A percentile compares a stretch with the other conserved stretches of the same genome.
phyloP scores from a whole-genome alignment of 2,329 filamentous ascomycete species.

The Exophiala sp. region DNA sequence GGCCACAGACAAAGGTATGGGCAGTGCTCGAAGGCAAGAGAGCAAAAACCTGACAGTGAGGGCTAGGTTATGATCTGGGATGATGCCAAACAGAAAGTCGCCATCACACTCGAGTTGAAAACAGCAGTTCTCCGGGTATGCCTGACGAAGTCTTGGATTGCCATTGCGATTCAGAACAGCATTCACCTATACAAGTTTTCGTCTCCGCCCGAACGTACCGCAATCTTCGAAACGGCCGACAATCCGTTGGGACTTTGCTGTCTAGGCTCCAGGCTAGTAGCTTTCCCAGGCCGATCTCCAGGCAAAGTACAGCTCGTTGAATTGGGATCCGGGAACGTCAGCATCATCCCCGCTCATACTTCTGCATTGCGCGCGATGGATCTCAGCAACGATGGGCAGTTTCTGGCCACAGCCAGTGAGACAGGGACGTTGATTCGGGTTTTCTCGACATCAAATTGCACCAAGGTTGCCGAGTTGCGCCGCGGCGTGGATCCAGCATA shows the following conservation, averaged over 20 bases:
- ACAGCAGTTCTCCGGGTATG: slow-evolving; percentile 77
- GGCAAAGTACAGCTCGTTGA: slow-evolving; percentile 90
- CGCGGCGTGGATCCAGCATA: slow-evolving; percentile 84
- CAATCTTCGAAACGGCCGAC: slow-evolving; percentile 78
- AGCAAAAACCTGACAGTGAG: slow-evolving; percentile 4
- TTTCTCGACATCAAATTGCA: slow-evolving; percentile 75
- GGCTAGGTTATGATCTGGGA: slow-evolving; percentile 79
- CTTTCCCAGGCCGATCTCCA: slow-evolving; percentile 79
- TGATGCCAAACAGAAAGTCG: slow-evolving; percentile 70
- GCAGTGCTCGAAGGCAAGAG: not conserved
- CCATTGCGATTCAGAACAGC: slow-evolving; percentile 76
- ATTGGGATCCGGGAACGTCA: slow-evolving; percentile 73
- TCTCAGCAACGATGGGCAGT: slow-evolving; percentile 72
- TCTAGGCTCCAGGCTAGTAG: slow-evolving; percentile 68
- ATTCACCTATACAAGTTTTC: slow-evolving; percentile 78
- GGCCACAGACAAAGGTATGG: slow-evolving; percentile 75
- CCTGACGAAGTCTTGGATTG: slow-evolving; percentile 70
- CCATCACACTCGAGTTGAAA: slow-evolving; percentile 73
- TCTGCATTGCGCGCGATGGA: slow-evolving; percentile 73
- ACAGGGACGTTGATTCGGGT: slow-evolving; percentile 85
- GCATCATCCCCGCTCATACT: slow-evolving; percentile 88
- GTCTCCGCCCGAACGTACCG: slow-evolving; percentile 65
- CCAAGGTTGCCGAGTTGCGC: slow-evolving; percentile 77
- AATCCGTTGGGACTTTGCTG: slow-evolving; percentile 80
- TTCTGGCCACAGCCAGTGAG: slow-evolving; percentile 87